Evolutionary conservation across 768 basidiomycete species (phyloP).

Genomic region (Podaxis sp.): DNA sequence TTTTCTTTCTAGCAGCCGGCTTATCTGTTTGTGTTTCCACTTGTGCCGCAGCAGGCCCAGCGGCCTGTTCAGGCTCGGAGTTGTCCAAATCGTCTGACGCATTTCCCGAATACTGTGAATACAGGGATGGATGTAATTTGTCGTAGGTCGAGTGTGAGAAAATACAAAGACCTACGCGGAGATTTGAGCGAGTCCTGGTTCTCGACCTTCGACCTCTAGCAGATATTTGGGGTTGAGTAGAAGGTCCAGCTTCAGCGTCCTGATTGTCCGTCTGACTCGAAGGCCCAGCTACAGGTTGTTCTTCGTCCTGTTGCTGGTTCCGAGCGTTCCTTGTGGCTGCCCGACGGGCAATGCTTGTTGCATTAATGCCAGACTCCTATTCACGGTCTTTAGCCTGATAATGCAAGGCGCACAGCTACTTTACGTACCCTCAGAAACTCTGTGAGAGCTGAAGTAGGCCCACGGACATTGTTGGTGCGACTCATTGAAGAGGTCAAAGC

Average conservation of each 20-base stretch:
- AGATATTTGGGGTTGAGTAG: conserved; percentile 18
- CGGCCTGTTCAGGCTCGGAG: conserved; percentile 21
- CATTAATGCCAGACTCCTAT: conserved; percentile 49
- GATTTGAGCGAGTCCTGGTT: conserved; percentile 4
- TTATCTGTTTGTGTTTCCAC: conserved; percentile 1
- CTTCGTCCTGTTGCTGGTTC: conserved; percentile 22
- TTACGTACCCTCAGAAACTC: conserved; percentile 69
- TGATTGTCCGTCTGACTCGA: conserved; percentile 28
- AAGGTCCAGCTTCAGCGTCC: conserved; percentile 13
- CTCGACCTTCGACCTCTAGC: conserved; percentile 21
- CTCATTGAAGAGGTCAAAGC: conserved; percentile 13
- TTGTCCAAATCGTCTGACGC: conserved; percentile 77
- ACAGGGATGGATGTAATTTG: neutral
- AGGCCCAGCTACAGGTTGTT: conserved; percentile 46
- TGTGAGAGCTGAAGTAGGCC: conserved; percentile 81
- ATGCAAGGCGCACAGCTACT: neutral
- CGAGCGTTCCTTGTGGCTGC: conserved; percentile 30
- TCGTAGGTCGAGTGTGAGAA: too few relatives aligned
- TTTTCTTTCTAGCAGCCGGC: conserved; percentile 48
- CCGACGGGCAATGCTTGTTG: conserved; percentile 45
- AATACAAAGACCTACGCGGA: conserved; percentile 2
- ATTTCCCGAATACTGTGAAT: conserved; percentile 42
- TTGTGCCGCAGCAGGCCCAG: neutral
- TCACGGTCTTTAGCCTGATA: neutral
- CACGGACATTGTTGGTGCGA: conserved; percentile 59